Percentiles rank a stretch among this genome's conserved stretches.
These are phyloP conservation scores for Naganishia onofrii DNA, from an alignment of 768 basidiomycete genomes.

Conservation along the genomic window DNA sequence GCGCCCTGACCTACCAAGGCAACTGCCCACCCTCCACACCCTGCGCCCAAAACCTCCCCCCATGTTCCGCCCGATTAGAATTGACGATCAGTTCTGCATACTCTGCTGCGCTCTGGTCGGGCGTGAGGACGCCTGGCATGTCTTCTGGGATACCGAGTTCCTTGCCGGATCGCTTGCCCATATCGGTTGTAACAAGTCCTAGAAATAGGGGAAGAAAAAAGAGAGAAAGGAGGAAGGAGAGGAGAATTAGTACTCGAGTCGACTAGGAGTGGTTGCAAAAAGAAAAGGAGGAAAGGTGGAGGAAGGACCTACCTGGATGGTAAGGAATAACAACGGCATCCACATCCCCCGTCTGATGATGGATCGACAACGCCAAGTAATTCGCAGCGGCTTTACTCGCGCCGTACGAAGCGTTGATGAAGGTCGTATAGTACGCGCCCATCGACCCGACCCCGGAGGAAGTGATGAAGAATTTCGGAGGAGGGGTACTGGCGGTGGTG, in stretches of 20 bases:
- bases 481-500: not conserved
- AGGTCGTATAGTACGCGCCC: not conserved
- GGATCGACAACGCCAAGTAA: constrained; percentile 28
- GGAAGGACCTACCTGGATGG: constrained; percentile 12
- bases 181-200: constrained; percentile 25
- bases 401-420: constrained; percentile 24
- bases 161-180: not conserved
- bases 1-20: too few relatives aligned
- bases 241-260: too few relatives aligned
- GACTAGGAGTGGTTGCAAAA: too few relatives aligned
- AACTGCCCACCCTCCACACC: not conserved
- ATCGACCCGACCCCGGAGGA: constrained; percentile 14
- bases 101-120: not conserved
- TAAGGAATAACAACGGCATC: constrained; percentile 17
- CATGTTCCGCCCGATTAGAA: constrained; percentile 1
- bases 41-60: constrained; percentile 14
- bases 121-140: not conserved
- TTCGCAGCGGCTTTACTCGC: constrained; percentile 34
- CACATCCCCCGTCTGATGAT: constrained; percentile 18
- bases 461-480: constrained; percentile 32
- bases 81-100: constrained; percentile 1
- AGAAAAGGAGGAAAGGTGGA: too few relatives aligned
- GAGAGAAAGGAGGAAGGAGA: too few relatives aligned
- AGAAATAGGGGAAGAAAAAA: not conserved
- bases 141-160: not conserved